These are phyloP conservation scores for Penstemon newberryi DNA, from an alignment of 257 asterid species.

Conservation along the genomic window DNA sequence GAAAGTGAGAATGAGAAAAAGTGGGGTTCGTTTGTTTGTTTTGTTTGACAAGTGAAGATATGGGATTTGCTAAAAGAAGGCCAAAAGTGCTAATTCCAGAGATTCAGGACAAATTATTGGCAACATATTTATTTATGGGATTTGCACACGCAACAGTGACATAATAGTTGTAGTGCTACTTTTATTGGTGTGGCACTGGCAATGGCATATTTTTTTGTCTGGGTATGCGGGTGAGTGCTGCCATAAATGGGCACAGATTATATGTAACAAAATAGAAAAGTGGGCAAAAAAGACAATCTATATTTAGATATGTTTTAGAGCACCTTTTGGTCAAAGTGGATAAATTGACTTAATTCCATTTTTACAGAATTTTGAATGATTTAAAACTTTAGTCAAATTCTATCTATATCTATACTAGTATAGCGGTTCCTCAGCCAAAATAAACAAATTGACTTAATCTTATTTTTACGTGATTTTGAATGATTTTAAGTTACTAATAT, in stretches of 20 bases:
- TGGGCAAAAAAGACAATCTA: background rate
- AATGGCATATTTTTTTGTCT: conserved; percentile 1
- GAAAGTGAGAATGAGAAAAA: conserved; percentile 16
- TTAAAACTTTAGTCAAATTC: no score
- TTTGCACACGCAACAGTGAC: background rate
- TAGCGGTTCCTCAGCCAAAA: no score
- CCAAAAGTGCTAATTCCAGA: conserved; percentile 32
- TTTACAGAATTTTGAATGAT: no score
- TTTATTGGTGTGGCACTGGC: background rate
- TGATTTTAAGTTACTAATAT: no score
- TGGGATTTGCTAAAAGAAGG: conserved; percentile 24
- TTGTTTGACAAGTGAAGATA: conserved; percentile 27
- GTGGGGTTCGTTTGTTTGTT: conserved; percentile 10
- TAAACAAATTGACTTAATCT: no score
- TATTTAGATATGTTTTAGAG: background rate
- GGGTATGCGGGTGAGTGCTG: background rate
- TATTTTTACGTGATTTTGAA: no score
- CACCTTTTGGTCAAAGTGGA: no score
- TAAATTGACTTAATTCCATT: no score
- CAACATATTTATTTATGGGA: background rate
- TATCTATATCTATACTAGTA: no score
- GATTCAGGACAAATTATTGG: conserved; percentile 17
- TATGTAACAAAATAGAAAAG: no score
- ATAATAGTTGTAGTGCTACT: background rate
- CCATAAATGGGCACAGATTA: conserved; percentile 2